Evolutionary conservation across 768 basidiomycete species (phyloP), one percentile per base, ranked within the genome.

Genomic region (Suillus discolor): DNA sequence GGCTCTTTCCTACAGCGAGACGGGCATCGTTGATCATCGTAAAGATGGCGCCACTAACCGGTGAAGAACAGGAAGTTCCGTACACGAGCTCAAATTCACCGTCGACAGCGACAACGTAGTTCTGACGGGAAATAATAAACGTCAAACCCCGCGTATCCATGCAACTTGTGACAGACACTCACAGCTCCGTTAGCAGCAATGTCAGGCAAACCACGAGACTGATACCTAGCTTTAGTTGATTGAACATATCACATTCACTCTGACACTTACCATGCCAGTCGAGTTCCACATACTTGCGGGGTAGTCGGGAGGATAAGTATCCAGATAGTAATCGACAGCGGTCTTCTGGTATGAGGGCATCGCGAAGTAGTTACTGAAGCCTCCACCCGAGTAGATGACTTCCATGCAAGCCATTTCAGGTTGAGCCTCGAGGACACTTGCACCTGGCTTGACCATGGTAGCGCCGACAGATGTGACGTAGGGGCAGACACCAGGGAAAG

Each of bases 161-260:
- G 45, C 23, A 34, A 72, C 76, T 25, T 41, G 76, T 80, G 42
- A 90, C 82, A 69, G 87, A 13, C 86, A 82, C 87, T 90, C 8
- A 79, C 78, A 51, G 79, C 69, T 8, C 82, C 80, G 53, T 65
- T 45, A 16, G 62, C 53, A 20, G 71, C 65, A 23, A 72, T 41
- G 53, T 72, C 70, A 7, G 71, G 71, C 3, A 68, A 54, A 11
- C 59, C 69, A 28, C 71, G 66, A 13, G 64, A 66, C 63, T 65
- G 16, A 49, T 64, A 12, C 12, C 20, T 36, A 31, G 13, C n/a
- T 45, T 38, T 13, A 25, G 16, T 65, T 28, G 13, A 44, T 12
- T 41, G n/a, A n/a, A 38, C 13, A 31, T 18, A 63, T 62, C 34
- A 62, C 31, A 23, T 36, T 28, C 9, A 36, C n/a, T 18, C n/a